Evolutionary conservation across 331 rosid genomes (phyloP).

Genomic region (Phaseolus coccineus): DNA sequence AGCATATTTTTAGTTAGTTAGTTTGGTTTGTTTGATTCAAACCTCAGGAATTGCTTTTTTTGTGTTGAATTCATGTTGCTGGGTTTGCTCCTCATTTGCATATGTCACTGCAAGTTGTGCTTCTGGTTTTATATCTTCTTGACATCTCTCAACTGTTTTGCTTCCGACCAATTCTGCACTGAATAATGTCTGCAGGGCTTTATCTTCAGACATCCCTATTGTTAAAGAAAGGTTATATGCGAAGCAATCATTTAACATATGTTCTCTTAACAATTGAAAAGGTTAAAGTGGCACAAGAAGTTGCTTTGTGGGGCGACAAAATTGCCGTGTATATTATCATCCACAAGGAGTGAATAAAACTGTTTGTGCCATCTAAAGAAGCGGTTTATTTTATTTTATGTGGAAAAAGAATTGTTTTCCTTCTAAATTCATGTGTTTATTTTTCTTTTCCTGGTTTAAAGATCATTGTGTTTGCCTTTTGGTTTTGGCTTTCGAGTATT

Average conservation of each 20-base stretch:
- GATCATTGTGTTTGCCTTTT: not conserved
- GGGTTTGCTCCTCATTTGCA: not conserved
- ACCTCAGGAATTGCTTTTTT: constrained; percentile 9
- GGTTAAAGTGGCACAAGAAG: not conserved
- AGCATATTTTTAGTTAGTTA: not conserved
- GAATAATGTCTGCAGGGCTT: not conserved
- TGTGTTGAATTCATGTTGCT: not conserved
- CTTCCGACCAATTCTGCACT: not conserved
- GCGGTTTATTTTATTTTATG: not conserved
- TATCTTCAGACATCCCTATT: constrained; percentile 15
- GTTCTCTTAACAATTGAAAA: not conserved
- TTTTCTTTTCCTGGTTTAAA: not conserved
- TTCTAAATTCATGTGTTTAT: not conserved
- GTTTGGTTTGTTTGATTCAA: not conserved
- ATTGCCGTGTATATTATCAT: not conserved
- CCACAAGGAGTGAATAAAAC: not conserved
- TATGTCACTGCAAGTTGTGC: not conserved
- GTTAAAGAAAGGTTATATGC: constrained; percentile 16
- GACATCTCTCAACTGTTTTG: not conserved
- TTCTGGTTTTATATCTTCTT: not conserved
- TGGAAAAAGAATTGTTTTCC: not conserved
- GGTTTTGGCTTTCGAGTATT: not conserved
- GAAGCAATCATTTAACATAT: not conserved
- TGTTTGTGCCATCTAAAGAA: not conserved
- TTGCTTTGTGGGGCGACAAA: not conserved